Evolutionary conservation across 805 yeast species (phyloP).

Genomic region (Metschnikowia colocasiae): DNA sequence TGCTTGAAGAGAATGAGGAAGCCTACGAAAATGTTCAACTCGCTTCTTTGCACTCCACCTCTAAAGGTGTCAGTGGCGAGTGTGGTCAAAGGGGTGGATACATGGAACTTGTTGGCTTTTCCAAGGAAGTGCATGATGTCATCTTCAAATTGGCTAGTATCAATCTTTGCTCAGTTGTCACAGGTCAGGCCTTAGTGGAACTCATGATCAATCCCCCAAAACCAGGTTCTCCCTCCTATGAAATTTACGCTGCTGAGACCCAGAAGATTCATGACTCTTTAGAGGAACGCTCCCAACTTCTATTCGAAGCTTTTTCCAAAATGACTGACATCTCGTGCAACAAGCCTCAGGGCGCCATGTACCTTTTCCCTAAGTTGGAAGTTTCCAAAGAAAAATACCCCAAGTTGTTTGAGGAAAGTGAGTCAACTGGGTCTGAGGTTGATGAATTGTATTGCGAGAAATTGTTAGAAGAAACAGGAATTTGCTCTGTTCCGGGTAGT

Average conservation of each 20-base stretch:
- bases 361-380: constrained; percentile 77
- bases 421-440: constrained; percentile 51
- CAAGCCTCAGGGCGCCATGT: constrained; percentile 97
- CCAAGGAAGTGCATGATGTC: constrained; percentile 61
- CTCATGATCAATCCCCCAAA: constrained; percentile 91
- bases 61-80: constrained; percentile 96
- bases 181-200: constrained; percentile 92
- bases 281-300: constrained; percentile 54
- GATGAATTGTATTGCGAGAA: constrained; percentile 90
- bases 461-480: constrained; percentile 82
- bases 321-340: constrained; percentile 86
- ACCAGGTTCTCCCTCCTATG: constrained; percentile 71
- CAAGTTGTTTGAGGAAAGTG: constrained; percentile 61
- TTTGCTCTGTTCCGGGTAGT: constrained; percentile 95
- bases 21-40: constrained; percentile 71
- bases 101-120: constrained; percentile 88
- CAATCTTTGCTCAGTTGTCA: constrained; percentile 88
- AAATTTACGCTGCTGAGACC: constrained; percentile 61
- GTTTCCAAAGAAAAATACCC: constrained; percentile 47
- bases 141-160: constrained; percentile 86
- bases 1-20: constrained; percentile 53
- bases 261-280: constrained; percentile 58
- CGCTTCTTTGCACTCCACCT: constrained; percentile 94
- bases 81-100: constrained; percentile 99
- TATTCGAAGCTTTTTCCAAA: constrained; percentile 66